Conservation (phyloP, 2,329 filamentous ascomycete species). For the Xylaria sp. region DNA sequence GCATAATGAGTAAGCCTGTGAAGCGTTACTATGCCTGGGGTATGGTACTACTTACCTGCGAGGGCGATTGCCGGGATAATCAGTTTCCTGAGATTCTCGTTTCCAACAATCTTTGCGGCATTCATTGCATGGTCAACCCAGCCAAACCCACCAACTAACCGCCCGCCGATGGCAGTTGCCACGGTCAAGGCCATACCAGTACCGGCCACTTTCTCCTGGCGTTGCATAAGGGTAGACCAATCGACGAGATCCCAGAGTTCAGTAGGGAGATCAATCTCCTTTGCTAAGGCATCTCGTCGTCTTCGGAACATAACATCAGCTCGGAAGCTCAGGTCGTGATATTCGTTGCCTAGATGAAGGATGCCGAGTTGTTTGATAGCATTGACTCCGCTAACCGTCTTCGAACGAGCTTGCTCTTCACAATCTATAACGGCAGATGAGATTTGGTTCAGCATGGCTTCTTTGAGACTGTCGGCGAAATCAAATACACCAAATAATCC, state of each 20-base stretch:
- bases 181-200: constrained; percentile 95
- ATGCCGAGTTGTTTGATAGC: constrained; percentile 90
- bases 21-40: constrained; percentile 15
- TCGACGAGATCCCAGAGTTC: constrained; percentile 96
- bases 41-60: constrained; percentile 75
- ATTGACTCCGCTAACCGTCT: constrained; percentile 83
- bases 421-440: constrained; percentile 80
- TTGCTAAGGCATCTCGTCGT: constrained; percentile 81
- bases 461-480: constrained; percentile 92
- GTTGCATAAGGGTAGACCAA: constrained; percentile 81
- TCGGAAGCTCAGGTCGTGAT: constrained; percentile 86
- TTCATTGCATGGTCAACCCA: constrained; percentile 91
- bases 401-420: constrained; percentile 84
- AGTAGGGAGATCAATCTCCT: constrained; percentile 87
- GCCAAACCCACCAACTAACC: constrained; percentile 82
- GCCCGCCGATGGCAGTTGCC: constrained; percentile 83
- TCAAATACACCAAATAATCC: constrained; percentile 87
- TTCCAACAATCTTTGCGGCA: constrained; percentile 82
- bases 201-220: constrained; percentile 93
- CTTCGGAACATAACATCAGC: constrained; percentile 94
- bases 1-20: constrained; percentile 36
- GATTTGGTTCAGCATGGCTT: constrained; percentile 91
- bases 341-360: constrained; percentile 87
- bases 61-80: constrained; percentile 83
- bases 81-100: constrained; percentile 81